phyloP scores from a whole-genome alignment of 352 stramenopile species.

The Globisporangium cylindrosporum region DNA sequence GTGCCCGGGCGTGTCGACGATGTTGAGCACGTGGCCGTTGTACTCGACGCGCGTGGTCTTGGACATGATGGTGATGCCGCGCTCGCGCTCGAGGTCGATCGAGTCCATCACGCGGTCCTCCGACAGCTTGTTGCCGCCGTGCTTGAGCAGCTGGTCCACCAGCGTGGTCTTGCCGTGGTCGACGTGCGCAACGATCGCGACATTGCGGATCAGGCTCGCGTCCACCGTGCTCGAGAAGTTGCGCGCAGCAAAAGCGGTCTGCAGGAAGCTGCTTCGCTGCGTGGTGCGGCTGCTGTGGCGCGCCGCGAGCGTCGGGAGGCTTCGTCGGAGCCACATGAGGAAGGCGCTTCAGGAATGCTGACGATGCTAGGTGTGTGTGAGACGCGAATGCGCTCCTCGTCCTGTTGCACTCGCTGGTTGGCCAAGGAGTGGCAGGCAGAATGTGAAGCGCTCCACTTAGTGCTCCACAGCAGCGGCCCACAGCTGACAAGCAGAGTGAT shows the following conservation, averaged over 20 bases:
- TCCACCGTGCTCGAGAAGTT: slow-evolving; percentile 41
- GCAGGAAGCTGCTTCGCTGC: slow-evolving; percentile 21
- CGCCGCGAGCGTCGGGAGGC: slow-evolving; percentile 43
- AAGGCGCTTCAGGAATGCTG: neutral
- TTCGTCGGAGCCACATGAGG: slow-evolving; percentile 66
- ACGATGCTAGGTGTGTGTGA: neutral
- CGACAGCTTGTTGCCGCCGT: slow-evolving; percentile 88
- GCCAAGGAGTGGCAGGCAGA: slow-evolving; percentile 6
- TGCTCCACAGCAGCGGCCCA: neutral
- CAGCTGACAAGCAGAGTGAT: slow-evolving; percentile 5
- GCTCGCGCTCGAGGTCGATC: slow-evolving; percentile 97
- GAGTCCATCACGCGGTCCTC: slow-evolving; percentile 97
- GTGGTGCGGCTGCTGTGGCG: slow-evolving; percentile 34
- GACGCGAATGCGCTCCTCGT: slow-evolving; percentile 2
- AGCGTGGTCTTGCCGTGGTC: slow-evolving; percentile 99
- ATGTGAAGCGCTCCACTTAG: slow-evolving; percentile 15
- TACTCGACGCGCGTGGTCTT: slow-evolving; percentile 98
- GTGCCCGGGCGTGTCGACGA: slow-evolving; percentile 98
- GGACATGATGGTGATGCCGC: slow-evolving; percentile 99
- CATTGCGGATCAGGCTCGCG: slow-evolving; percentile 80
- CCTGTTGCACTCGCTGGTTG: slow-evolving; percentile 5
- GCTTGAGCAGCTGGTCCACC: slow-evolving; percentile 96
- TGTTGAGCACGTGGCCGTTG: slow-evolving; percentile 93
- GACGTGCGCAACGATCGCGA: slow-evolving; percentile 94
- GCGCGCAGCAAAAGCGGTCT: slow-evolving; percentile 22